Evolutionary conservation across 768 basidiomycete genomes (phyloP).

Genomic region (Gautieria morchelliformis): DNA sequence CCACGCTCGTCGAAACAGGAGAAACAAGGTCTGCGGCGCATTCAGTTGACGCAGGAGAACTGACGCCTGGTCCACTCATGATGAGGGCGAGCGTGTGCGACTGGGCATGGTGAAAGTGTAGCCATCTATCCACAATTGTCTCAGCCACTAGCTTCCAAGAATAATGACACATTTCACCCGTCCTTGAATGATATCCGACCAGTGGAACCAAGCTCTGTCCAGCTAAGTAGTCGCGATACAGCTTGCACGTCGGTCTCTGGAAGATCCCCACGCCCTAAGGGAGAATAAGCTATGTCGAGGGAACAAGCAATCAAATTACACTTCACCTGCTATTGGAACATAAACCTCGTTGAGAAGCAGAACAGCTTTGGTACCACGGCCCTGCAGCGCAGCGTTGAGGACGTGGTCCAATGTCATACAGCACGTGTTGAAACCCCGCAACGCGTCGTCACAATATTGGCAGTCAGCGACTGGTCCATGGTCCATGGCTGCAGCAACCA

Average conservation of each 20-base stretch:
- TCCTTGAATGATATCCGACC: conserved; percentile 5
- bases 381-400: conserved; percentile 7
- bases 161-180: conserved; percentile 1
- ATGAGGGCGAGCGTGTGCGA: conserved; percentile 4
- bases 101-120: conserved; percentile 3
- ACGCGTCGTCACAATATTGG: conserved; percentile 8
- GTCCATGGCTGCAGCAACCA: not conserved
- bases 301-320: not conserved
- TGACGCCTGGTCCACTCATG: not conserved
- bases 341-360: conserved; percentile 2
- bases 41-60: not conserved
- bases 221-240: not conserved
- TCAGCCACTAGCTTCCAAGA: not conserved
- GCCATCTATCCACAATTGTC: not conserved
- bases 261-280: not conserved
- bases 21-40: not conserved
- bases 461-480: too few relatives aligned
- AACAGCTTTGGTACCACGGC: conserved; percentile 1
- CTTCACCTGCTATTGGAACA: conserved; percentile 4
- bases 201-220: not conserved
- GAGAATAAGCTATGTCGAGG: not conserved
- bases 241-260: not conserved
- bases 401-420: conserved; percentile 5
- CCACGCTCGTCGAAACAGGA: conserved; percentile 3
- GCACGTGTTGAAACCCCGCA: conserved; percentile 1